Base-by-base conservation (phyloP, 768 basidiomycete genomes). In the Pulveroboletus sp. region DNA sequence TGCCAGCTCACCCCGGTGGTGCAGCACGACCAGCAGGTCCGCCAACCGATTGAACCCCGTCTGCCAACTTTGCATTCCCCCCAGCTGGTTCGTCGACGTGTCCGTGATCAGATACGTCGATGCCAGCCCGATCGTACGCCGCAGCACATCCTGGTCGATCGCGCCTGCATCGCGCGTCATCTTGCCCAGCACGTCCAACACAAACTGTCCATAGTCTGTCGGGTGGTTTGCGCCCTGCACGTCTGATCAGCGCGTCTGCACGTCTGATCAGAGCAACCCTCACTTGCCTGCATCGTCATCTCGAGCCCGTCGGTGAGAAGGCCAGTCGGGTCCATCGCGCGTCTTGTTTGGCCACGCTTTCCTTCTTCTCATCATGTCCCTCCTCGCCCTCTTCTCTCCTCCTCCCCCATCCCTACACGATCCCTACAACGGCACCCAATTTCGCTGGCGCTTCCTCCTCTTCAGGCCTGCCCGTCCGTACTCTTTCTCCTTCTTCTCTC, bases 101-200 rank as follows among this genome's bases (percentile, higher is more conserved):
- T 92, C 89, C 12, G 87, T 82, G 50, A 92, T 64, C 38, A 90
- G 79, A 61, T 84, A 89, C n/a, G 88, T 87, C 2, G 89, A 84
- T 13, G 89, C 78, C 33, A 90, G 79, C 14, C 75, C 75, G 40
- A 90, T 70, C 60, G 81, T 85, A 32, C 79, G 78, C 47, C 84
- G 79, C 35, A 90, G 72, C 32, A 76, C 59, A 13, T 59, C 58
- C 68, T 90, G 88, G 66, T 87, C 80, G 25, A 90, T 75, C 2
- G 66, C 43, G 2, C 75, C 70, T 4, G 70, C 59, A 43, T 69
- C 64, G 47, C 69, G 72, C 4, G 74, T 79, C 69, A 76, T 81
- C 27, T 71, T 73, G 24, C 75, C 72, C 27, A 90, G 70, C 21
- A 76, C 71, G 36, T 74, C 66, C 39, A 84, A 66, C 34, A 87